Percentiles rank a stretch among this genome's conserved stretches.
Evolutionary conservation across 805 yeast genomes (phyloP).

Genomic region (Yarrowia sp.): DNA sequence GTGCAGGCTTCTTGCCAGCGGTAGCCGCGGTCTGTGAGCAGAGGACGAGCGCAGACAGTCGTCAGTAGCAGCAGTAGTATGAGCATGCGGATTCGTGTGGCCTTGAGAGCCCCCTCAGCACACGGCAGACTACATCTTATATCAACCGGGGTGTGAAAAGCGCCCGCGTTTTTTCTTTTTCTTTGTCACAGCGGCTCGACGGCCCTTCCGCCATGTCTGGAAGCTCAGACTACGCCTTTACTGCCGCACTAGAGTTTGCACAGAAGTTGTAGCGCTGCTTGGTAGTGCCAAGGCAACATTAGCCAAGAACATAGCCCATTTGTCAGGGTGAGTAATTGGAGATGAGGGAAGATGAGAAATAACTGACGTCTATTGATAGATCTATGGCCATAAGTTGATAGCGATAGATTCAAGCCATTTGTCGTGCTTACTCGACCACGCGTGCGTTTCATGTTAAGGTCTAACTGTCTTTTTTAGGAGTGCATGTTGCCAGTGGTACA

Average conservation of each 20-base stretch:
- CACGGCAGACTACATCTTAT: conserved; percentile 1
- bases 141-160: neutral
- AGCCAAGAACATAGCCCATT: conserved; percentile 10
- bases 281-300: conserved; percentile 19
- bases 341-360: too few species aligned
- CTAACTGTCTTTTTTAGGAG: conserved; percentile 26
- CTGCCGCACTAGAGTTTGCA: conserved; percentile 3
- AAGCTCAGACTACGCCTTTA: conserved; percentile 5
- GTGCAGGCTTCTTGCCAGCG: conserved; percentile 34
- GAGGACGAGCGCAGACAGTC: conserved; percentile 9
- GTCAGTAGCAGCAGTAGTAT: conserved; percentile 3
- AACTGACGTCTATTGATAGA: too few species aligned
- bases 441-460: conserved; percentile 33
- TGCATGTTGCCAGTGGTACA: neutral
- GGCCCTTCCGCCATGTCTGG: conserved; percentile 25
- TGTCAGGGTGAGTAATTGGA: neutral
- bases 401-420: neutral
- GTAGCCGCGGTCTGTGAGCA: conserved; percentile 23
- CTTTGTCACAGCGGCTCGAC: conserved; percentile 1
- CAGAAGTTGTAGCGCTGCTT: conserved; percentile 10
- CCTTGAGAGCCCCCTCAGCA: too few species aligned
- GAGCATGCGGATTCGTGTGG: conserved; percentile 3
- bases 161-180: neutral
- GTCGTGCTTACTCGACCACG: conserved; percentile 1
- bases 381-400: too few species aligned